Conservation (phyloP, 371 early-diverging fungal species). For the Syncephalastrum contaminatum region DNA sequence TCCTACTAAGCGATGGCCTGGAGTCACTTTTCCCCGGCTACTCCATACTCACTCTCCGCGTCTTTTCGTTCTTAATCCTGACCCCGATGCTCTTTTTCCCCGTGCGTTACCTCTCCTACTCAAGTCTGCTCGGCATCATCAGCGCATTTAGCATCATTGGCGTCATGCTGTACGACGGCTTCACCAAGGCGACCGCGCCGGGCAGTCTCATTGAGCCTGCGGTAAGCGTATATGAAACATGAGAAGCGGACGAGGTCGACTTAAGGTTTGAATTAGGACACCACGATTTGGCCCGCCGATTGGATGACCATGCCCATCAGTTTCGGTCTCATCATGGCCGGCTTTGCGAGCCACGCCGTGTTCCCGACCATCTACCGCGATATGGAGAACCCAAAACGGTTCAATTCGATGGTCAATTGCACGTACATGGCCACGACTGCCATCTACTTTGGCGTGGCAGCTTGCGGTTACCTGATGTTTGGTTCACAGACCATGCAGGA, state of each 20-base stretch:
- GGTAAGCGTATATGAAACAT: conserved; percentile 24
- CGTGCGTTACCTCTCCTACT: conserved; percentile 50
- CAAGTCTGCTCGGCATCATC: conserved; percentile 51
- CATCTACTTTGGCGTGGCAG: conserved; percentile 39
- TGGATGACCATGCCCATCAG: conserved; percentile 34
- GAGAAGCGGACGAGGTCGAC: not conserved
- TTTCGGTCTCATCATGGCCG: conserved; percentile 49
- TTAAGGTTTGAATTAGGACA: conserved; percentile 25
- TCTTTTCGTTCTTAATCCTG: conserved; percentile 39
- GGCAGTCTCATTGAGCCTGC: conserved; percentile 62
- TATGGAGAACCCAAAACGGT: conserved; percentile 46
- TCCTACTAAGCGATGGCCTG: conserved; percentile 43
- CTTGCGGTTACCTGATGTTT: conserved; percentile 79
- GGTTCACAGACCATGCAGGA: conserved; percentile 64
- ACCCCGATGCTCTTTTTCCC: conserved; percentile 51
- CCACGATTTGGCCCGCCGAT: conserved; percentile 31
- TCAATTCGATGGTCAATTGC: conserved; percentile 40
- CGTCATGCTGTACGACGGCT: conserved; percentile 50
- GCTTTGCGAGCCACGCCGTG: conserved; percentile 50
- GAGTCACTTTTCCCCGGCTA: conserved; percentile 40
- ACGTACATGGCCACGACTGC: conserved; percentile 34
- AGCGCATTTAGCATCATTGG: conserved; percentile 41
- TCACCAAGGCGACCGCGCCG: conserved; percentile 47
- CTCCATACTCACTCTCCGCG: conserved; percentile 20
- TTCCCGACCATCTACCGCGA: conserved; percentile 50